These are phyloP conservation scores for Candida palmyrensis DNA, from an alignment of 805 yeast genomes.

Conservation along the genomic window DNA sequence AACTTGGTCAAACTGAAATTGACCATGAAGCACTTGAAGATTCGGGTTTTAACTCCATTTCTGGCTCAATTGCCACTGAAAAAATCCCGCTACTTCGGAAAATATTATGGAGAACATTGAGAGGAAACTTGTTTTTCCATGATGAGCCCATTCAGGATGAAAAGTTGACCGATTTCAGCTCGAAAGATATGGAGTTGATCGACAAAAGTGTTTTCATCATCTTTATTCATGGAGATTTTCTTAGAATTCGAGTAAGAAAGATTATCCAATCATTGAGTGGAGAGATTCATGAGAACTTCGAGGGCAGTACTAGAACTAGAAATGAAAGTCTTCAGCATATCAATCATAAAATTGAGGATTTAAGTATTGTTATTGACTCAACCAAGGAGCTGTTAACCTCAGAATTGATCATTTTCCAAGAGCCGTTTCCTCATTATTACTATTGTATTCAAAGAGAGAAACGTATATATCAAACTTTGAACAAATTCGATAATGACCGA, in stretches of 20 bases:
- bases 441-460: conserved; percentile 47
- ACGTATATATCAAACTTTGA: conserved; percentile 53
- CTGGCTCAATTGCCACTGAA: conserved; percentile 31
- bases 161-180: conserved; percentile 10
- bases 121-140: conserved; percentile 38
- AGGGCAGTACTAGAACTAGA: conserved; percentile 24
- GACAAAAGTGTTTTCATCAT: conserved; percentile 34
- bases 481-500: conserved; percentile 63
- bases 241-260: conserved; percentile 27
- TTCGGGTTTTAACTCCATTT: conserved; percentile 25
- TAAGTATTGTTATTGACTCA: conserved; percentile 25
- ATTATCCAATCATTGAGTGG: conserved; percentile 38
- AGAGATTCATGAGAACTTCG: conserved; percentile 28
- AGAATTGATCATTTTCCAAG: conserved; percentile 34
- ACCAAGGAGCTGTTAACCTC: conserved; percentile 33
- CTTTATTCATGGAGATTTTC: conserved; percentile 36
- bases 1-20: conserved; percentile 15
- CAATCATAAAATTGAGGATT: conserved; percentile 27
- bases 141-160: conserved; percentile 29
- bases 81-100: conserved; percentile 34
- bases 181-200: conserved; percentile 9
- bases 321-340: conserved; percentile 22
- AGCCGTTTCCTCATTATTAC: conserved; percentile 25
- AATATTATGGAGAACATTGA: conserved; percentile 37
- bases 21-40: conserved; percentile 12